Conservation (phyloP, 2,329 filamentous ascomycete genomes). For the Aspergillus clavatus region DNA sequence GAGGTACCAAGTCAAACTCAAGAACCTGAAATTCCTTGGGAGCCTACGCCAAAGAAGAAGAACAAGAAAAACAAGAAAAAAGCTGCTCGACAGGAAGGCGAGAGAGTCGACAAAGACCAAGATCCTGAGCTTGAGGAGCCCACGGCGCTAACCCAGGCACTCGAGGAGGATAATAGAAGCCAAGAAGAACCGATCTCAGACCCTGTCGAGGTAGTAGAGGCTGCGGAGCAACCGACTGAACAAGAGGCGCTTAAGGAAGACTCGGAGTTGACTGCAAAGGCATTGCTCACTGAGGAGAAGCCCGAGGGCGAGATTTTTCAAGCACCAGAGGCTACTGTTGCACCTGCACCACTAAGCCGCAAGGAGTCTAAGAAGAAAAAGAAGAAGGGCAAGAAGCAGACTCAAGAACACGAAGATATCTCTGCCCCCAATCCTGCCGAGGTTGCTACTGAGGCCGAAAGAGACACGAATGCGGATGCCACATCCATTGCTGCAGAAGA, state of each 20-base stretch:
- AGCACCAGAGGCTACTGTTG: constrained; percentile 3
- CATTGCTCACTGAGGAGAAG: background rate
- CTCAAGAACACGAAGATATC: constrained; percentile 5
- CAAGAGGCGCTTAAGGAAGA: background rate
- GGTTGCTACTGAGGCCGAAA: constrained; percentile 1
- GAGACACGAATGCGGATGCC: background rate
- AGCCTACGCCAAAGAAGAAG: too few species aligned
- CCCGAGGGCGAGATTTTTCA: background rate
- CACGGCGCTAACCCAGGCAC: background rate
- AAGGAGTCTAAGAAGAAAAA: constrained; percentile 20
- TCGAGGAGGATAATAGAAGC: background rate
- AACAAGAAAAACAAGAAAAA: too few species aligned
- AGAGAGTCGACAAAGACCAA: background rate
- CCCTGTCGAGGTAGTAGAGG: constrained; percentile 1
- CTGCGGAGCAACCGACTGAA: background rate
- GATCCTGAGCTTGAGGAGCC: background rate
- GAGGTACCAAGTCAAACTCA: constrained; percentile 5
- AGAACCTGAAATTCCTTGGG: background rate
- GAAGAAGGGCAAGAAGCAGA: constrained; percentile 19
- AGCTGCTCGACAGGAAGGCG: background rate
- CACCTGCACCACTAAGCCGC: constrained; percentile 4
- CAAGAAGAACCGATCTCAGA: background rate
- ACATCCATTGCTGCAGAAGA: background rate
- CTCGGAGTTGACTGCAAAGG: constrained; percentile 1
- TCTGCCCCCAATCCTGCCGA: background rate